Base-by-base conservation (phyloP, 2,329 filamentous ascomycete species). In the Monosporascus ibericus region DNA sequence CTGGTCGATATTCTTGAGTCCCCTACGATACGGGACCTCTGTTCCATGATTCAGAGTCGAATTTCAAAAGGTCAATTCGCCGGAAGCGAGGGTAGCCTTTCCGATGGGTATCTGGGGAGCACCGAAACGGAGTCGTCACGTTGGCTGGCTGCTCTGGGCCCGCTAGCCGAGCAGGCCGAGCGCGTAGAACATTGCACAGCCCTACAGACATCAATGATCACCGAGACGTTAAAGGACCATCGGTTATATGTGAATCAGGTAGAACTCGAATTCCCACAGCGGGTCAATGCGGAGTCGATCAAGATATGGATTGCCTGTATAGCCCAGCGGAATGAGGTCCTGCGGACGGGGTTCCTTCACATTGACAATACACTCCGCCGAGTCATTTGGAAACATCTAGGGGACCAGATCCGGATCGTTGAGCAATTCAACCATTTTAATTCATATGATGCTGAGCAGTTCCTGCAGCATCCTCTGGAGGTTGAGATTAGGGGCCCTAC, bases 201-300 rank as follows among this genome's bases (percentile, higher is more conserved):
- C 15, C 74, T 94, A 9, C 92, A 96, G 61, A 72, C 79, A 18
- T 85, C 89, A 2, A 95, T 96, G 90, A 75, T 96, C 17, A 76
- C 81, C 0, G 90, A 95, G 70, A 92, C 89, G 1, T 68, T 76
- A 3, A 75, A 72, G 18, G 74, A 85, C 54, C 57, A 75, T 2
- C 70, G 69, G 47, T 77, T 85, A 7, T 96, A 96, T 64, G 88
- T 86, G 70, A 96, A 96, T 60, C 85, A 85, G 74, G 72, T 94
- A 11, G 80, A 87, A 59, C 65, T 95, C 1, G 72, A 80, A n/a
- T 70, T 88, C 11, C 65, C 75, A 1, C 44, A 65, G 0, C 55
- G 61, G 0, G 62, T 74, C 34, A 60, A 63, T 1, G 37, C 65
- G 2, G 58, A 71, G 0, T 58, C 72, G 14, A 67, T 90, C 6